Base-by-base conservation (phyloP, 129 eudicot species). In the Flaveria trinervia region DNA sequence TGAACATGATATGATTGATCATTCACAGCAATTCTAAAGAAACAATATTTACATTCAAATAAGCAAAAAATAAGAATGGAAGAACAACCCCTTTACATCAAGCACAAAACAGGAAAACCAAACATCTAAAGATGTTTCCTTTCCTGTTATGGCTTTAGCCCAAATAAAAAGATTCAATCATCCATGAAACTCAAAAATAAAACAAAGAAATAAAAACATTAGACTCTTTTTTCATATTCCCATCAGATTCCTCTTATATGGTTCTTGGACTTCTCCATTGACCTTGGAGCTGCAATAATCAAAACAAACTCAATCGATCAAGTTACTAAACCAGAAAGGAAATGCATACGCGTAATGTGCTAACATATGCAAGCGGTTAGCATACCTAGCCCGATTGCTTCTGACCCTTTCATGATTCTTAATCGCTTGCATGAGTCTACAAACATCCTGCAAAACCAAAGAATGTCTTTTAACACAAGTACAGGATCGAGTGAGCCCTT, bases 321-420 rank as follows among this genome's bases (percentile, higher is more conserved):
- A 80, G 11, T 33, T 46, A n/a, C 49, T 18, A 73, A 62, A 46
- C 13, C 4, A 16, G 7, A 23, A 70, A 41, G 45, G 46, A 26
- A 17, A 70, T 52, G 80, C n/a, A 76, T 70, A 66, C 51, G 9
- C 51, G 46, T 28, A 30, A 61, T 12, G 76, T 59, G 41, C 22
- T 44, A 57, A 65, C 36, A 28, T 64, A 33, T 14, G 17, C 17
- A 8, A 12, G 18, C 8, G 36, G 23, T 61, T 56, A 56, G 25
- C 83, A 69, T 88, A 93, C 98, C 98, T 87, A 93, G 85, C 28
- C 99, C 97, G 33, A 88, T 89, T 66, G 99, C 99, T 82, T 95
- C 97, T 4, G 99, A 89, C 73, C 99, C 88, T 83, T 86, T 95
- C 96, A 89, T 92, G 87, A 95, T 89, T 87, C 99, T 85, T 79